A percentile compares a stretch with the other conserved stretches of the same genome.
Evolutionary conservation across 768 basidiomycete genomes (phyloP).

Genomic region (Dacryopinax primogenitus): DNA sequence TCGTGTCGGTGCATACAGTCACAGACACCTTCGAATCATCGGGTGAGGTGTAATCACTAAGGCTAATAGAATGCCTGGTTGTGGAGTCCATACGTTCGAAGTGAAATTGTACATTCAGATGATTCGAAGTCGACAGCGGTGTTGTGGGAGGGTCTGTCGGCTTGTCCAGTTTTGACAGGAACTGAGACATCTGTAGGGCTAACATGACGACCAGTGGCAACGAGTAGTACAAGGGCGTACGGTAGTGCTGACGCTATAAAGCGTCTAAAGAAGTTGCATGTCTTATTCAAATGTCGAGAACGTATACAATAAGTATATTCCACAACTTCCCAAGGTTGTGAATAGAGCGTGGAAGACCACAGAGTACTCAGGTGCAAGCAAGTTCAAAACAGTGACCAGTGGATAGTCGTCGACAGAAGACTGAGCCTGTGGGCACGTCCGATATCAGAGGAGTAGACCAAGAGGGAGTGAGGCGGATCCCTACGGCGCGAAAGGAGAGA

Average conservation of each 20-base stretch:
- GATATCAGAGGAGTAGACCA: background rate
- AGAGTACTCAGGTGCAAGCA: background rate
- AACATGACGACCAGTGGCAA: background rate
- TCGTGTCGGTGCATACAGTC: too few species aligned
- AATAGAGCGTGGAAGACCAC: background rate
- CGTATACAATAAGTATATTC: too few species aligned
- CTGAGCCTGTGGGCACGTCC: background rate
- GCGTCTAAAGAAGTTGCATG: background rate
- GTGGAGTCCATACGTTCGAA: background rate
- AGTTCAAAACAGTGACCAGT: background rate
- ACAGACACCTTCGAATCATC: background rate
- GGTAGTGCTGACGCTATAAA: background rate
- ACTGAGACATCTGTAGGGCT: background rate
- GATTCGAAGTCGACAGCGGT: background rate
- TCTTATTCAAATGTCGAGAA: background rate
- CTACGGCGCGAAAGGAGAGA: background rate
- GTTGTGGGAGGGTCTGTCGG: background rate
- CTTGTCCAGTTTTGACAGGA: background rate
- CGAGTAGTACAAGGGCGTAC: background rate
- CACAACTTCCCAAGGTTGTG: background rate
- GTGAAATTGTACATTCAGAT: background rate
- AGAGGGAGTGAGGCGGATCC: conserved; percentile 7
- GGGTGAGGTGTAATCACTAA: background rate
- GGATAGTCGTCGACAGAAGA: background rate
- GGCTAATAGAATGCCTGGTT: background rate